These are phyloP conservation scores for Saitozyma sp. DNA, from an alignment of 768 basidiomycete species.

Conservation along the genomic window DNA sequence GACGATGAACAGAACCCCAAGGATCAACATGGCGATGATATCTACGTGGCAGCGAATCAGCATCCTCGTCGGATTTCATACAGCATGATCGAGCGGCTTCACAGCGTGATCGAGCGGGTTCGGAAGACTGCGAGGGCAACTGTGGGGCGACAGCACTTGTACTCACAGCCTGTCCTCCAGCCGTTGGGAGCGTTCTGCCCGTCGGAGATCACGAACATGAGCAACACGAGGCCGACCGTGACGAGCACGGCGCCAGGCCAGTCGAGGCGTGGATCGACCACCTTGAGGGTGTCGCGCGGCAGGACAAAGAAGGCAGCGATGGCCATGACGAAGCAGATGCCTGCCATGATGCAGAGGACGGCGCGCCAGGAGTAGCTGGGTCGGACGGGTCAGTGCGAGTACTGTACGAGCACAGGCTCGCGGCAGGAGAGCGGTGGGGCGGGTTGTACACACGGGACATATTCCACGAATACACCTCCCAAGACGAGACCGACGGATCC, in stretches of 20 bases:
- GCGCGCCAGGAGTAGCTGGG: conserved; percentile 63
- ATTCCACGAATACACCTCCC: conserved; percentile 71
- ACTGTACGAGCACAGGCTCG: not conserved
- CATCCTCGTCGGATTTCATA: not conserved
- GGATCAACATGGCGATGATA: conserved; percentile 68
- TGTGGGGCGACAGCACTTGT: too few relatives aligned
- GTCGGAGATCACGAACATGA: conserved; percentile 73
- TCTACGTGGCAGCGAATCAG: conserved; percentile 53
- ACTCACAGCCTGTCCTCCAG: conserved; percentile 64
- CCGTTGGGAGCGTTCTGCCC: conserved; percentile 63
- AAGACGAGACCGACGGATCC: conserved; percentile 68
- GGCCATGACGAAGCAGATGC: conserved; percentile 60
- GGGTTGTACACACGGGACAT: conserved; percentile 15
- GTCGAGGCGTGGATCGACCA: conserved; percentile 58
- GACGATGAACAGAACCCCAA: conserved; percentile 62
- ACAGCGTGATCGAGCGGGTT: not conserved
- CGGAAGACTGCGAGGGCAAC: too few relatives aligned
- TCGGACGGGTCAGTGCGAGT: not conserved
- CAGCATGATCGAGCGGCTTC: not conserved
- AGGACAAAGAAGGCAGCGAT: conserved; percentile 64
- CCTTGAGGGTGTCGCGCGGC: conserved; percentile 59
- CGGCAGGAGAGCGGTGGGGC: not conserved
- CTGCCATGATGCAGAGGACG: conserved; percentile 64
- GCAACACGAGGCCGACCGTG: conserved; percentile 66
- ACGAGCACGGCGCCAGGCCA: conserved; percentile 74